phyloP scores from a whole-genome alignment of 371 early-diverging fungal genomes.

The Rhizopus delemar region DNA sequence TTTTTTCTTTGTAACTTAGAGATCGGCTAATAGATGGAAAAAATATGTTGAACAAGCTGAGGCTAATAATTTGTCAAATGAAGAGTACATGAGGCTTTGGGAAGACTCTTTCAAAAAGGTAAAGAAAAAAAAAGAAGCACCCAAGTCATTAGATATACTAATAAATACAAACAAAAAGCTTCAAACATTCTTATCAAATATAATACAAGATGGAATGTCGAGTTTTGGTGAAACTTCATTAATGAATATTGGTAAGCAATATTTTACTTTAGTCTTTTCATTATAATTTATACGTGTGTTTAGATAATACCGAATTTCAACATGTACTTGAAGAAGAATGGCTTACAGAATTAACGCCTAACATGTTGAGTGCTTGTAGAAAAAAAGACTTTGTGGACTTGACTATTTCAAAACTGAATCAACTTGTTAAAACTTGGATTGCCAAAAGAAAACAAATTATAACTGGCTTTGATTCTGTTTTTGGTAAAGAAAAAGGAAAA shows the following conservation, averaged over 20 bases:
- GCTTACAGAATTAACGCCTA: slow-evolving; percentile 14
- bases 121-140: background rate
- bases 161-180: slow-evolving; percentile 11
- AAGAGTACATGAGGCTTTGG: slow-evolving; percentile 20
- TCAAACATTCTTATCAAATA: slow-evolving; percentile 21
- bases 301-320: slow-evolving; percentile 5
- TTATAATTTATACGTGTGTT: background rate
- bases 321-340: slow-evolving; percentile 21
- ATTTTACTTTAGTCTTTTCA: background rate
- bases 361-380: slow-evolving; percentile 11
- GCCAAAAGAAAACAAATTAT: slow-evolving; percentile 19
- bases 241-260: background rate
- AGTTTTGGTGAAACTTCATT: slow-evolving; percentile 13
- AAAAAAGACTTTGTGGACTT: slow-evolving; percentile 16
- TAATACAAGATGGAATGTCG: slow-evolving; percentile 20
- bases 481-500: slow-evolving; percentile 14
- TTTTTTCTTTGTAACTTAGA: slow-evolving; percentile 11
- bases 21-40: slow-evolving; percentile 24
- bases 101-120: slow-evolving; percentile 28
- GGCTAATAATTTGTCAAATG: slow-evolving; percentile 9
- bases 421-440: slow-evolving; percentile 23
- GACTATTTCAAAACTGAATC: slow-evolving; percentile 21
- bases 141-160: background rate
- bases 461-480: slow-evolving; percentile 17
- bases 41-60: slow-evolving; percentile 22